phyloP scores from a whole-genome alignment of 2,329 filamentous ascomycete species.

The Neurospora crassa region DNA sequence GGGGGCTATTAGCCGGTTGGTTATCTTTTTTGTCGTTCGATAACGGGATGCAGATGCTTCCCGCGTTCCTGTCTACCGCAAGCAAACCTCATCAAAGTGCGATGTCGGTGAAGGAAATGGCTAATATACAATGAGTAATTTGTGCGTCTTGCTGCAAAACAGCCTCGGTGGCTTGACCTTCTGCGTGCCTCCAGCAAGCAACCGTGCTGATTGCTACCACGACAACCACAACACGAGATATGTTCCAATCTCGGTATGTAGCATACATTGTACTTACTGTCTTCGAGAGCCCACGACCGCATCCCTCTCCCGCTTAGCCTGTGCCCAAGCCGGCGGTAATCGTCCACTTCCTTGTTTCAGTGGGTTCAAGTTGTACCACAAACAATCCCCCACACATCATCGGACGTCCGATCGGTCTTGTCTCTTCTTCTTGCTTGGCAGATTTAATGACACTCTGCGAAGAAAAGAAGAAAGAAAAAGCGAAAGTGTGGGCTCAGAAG shows the following conservation, averaged over 20 bases:
- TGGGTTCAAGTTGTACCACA: not conserved
- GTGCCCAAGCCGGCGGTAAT: not conserved
- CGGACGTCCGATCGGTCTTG: not conserved
- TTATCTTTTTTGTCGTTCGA: not conserved
- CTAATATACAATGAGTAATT: not conserved
- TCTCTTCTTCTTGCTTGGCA: not conserved
- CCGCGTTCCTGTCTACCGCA: not conserved
- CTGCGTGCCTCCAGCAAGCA: not conserved
- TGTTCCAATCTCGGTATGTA: not conserved
- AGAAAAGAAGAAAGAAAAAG: not conserved
- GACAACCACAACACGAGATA: not conserved
- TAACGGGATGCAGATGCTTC: not conserved
- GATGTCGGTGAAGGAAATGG: not conserved
- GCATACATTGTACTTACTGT: not conserved
- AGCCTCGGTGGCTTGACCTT: not conserved
- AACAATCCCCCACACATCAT: not conserved
- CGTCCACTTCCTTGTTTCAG: not conserved
- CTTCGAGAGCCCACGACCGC: not conserved
- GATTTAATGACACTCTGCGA: not conserved
- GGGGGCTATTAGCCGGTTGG: not conserved
- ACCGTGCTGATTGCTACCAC: not conserved
- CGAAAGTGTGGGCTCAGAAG: not conserved
- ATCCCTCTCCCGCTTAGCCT: not conserved
- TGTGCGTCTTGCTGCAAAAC: not conserved
- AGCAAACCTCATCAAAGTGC: not conserved